A percentile compares a stretch with the other conserved stretches of the same genome.
Evolutionary conservation across 805 yeast species (phyloP).

Genomic region (Kazachstania africana): DNA sequence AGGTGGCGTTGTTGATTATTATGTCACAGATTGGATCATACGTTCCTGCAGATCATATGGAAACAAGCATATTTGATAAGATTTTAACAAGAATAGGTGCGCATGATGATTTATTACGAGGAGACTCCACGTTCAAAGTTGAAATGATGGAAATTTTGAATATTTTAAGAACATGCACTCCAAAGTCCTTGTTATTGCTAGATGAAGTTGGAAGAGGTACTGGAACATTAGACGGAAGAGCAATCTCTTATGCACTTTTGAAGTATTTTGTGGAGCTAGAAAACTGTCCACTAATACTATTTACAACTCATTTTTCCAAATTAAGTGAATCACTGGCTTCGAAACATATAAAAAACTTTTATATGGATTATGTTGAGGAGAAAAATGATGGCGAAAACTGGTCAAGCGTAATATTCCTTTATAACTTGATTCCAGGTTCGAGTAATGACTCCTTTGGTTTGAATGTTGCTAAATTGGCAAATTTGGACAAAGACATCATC

Average conservation of each 20-base stretch:
- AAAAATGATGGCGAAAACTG: constrained; percentile 27
- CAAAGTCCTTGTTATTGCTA: constrained; percentile 70
- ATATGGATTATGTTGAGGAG: constrained; percentile 53
- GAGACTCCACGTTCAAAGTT: constrained; percentile 83
- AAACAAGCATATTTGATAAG: constrained; percentile 55
- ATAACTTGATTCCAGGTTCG: constrained; percentile 37
- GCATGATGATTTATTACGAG: constrained; percentile 58
- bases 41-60: constrained; percentile 38
- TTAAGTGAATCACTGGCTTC: constrained; percentile 33
- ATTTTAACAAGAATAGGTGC: constrained; percentile 67
- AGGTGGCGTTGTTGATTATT: constrained; percentile 36
- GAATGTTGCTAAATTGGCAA: constrained; percentile 73
- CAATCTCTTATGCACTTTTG: constrained; percentile 67
- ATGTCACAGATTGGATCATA: constrained; percentile 50
- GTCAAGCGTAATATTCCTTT: constrained; percentile 39
- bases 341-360: constrained; percentile 48
- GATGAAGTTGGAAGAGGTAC: constrained; percentile 97
- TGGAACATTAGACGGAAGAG: constrained; percentile 66
- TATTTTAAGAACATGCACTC: constrained; percentile 68
- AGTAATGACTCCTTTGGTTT: constrained; percentile 67
- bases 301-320: constrained; percentile 77
- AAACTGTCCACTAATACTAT: constrained; percentile 46
- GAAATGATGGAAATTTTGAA: constrained; percentile 94
- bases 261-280: constrained; percentile 37
- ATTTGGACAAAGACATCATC: constrained; percentile 38